Evolutionary conservation across 73 alveolate species (phyloP), one percentile per base, ranked within the genome.

Genomic region (Stentor roeselii): DNA sequence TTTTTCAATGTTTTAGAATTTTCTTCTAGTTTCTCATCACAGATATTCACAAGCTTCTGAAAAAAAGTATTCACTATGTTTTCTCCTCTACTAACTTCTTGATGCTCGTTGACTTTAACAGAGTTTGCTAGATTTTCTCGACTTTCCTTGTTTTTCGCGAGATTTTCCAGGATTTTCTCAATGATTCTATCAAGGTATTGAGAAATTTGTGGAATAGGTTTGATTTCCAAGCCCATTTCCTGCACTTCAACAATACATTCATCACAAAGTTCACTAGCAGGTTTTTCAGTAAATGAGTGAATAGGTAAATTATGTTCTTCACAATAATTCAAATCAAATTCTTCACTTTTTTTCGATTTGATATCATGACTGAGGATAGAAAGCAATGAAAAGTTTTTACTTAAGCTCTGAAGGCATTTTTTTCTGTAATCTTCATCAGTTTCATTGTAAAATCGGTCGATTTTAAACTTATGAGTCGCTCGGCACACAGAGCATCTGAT

Each of bases 211-310:
- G 84, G 84, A 37, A 76, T 14, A 39, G 84, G 84, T 40, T 76
- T 76, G 21, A 76, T 39, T 14, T 15, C 39, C 39, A 76, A 41
- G 2, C 37, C 34, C n/a, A n/a, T 15, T 15, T 76, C 74, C 1
- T 34, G 38, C 1, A 39, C n/a, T 76, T 76, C 84, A 15, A 36
- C 74, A 21, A 76, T 14, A 38, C 84, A 76, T 34, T 76, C 67
- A 76, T 76, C 74, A 76, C 84, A 76, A 6, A 37, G 39, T n/a
- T 36, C 32, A 38, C 75, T 41, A 41, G 6, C 32, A 0, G 84
- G 84, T 34, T 76, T 76, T 39, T 76, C 84, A 21, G 74, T 41
- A 76, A 27, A 76, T 15, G 84, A 76, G 39, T 76, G 84, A n/a
- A 76, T 34, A 39, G 74, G 60, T 2, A 39, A 3, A 2, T 76